Base-by-base conservation (phyloP, 306 rosid genomes). In the Pyrus communis region DNA sequence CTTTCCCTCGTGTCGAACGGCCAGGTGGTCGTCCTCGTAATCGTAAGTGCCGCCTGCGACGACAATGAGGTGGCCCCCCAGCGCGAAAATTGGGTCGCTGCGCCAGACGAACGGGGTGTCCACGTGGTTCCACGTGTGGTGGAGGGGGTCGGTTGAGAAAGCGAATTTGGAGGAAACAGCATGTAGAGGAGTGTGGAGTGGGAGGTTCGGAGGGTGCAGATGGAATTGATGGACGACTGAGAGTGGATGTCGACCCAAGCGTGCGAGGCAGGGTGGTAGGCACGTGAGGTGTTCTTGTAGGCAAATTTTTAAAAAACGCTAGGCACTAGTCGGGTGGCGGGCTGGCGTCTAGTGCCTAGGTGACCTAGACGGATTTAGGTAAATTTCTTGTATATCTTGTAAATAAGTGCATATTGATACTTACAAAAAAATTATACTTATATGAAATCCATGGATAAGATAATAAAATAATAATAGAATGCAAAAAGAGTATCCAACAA, bases 191-290 rank as follows among this genome's bases (percentile, higher is more conserved):
- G 67, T 2, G 76, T n/a, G 7, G 98, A 91, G 77, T 88, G 86
- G 0, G 98, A 86, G 13, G 97, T 88, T 23, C 86, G 88, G 67
- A 93, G 77, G 62, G 82, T 22, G 8, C 92, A 79, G 64, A 77
- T 3, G 73, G 63, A 57, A 2, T 69, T 30, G 76, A 78, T 62
- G 55, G 84, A 69, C 12, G 85, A 81, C 7, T 33, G 49, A 22
- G 25, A 71, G 46, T 11, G 75, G 31, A 87, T 78, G 58, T 79
- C 30, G 22, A 93, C 0, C 98, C 98, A 91, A 15, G 70, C 79
- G 77, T 69, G 78, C 1, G 96, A 91, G 40, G 90, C 90, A 4
- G 97, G 91, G 72, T 93, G 96, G 72, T 88, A 93, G 0, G 93
- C 97, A 64, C 82, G 87, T 3, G 87, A 19, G 66, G 81, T 64